Percentiles rank a stretch among this genome's conserved stretches.
Evolutionary conservation across 23 red algal species (phyloP).

Genomic region (Gracilaria domingensis): DNA sequence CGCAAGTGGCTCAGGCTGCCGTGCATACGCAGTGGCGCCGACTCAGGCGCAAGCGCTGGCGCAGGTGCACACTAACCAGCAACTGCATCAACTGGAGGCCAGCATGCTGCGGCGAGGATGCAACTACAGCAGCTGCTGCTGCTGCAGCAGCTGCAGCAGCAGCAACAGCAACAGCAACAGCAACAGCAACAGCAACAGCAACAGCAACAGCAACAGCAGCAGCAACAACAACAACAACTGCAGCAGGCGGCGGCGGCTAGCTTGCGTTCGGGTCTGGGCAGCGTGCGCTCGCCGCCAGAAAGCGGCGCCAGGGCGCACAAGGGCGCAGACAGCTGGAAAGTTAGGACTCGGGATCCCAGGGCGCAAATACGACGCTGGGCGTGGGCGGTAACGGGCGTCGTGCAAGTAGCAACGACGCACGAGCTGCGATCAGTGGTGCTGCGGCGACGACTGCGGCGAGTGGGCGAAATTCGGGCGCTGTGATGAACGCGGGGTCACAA

Average conservation of each 20-base stretch:
- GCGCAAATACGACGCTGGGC: background rate
- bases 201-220: background rate
- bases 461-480: background rate
- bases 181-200: background rate
- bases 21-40: background rate
- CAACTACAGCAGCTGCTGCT: slow-evolving; percentile 8
- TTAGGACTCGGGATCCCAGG: background rate
- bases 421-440: background rate
- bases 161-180: background rate
- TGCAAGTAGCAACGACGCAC: background rate
- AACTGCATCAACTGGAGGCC: background rate
- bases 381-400: no score
- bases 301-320: no score
- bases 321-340: background rate
- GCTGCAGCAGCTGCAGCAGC: background rate
- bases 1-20: background rate
- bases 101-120: background rate
- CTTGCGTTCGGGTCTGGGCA: background rate
- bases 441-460: background rate
- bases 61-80: background rate
- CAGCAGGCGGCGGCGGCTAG: background rate
- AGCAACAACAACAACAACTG: background rate
- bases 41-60: slow-evolving; percentile 15
- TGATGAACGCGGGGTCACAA: background rate
- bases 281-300: background rate